Evolutionary conservation across 345 rosid species (phyloP).

Genomic region (Stellera chamaejasme): DNA sequence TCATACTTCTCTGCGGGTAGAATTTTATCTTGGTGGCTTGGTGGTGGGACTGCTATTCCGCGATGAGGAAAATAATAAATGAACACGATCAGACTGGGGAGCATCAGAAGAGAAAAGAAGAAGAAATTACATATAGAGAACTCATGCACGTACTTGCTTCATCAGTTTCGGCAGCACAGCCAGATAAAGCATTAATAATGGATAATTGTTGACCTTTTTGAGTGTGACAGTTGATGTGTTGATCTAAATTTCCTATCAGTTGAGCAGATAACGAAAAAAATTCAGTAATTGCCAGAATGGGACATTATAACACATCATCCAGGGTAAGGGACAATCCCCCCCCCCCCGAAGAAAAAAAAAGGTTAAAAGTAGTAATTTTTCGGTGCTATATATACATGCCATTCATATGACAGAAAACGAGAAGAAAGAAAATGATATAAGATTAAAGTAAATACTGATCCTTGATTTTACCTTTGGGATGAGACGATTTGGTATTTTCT

Average conservation of each 20-base stretch:
- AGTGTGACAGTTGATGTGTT: conserved; percentile 12
- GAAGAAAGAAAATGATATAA: too few species aligned
- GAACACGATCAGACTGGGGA: neutral
- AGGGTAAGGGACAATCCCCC: too few species aligned
- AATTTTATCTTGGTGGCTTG: conserved; percentile 26
- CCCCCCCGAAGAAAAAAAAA: too few species aligned
- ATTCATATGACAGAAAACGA: too few species aligned
- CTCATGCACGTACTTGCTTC: conserved; percentile 31
- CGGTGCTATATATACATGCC: too few species aligned
- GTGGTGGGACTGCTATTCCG: conserved; percentile 36
- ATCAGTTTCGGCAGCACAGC: conserved; percentile 17
- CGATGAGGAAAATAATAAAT: conserved; percentile 4
- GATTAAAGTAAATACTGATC: too few species aligned
- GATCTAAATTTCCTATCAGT: conserved; percentile 19
- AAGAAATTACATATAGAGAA: neutral
- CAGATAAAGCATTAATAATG: conserved; percentile 5
- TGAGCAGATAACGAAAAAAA: conserved; percentile 7
- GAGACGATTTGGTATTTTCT: conserved; percentile 25
- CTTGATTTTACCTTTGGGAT: conserved; percentile 25
- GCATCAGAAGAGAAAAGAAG: conserved; percentile 4
- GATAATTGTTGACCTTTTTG: conserved; percentile 9
- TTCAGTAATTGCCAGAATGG: neutral
- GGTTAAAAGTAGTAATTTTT: too few species aligned
- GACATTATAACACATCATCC: too few species aligned
- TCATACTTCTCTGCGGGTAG: conserved; percentile 40